Conservation (phyloP, 306 rosid species). For the Quercus gilva region DNA sequence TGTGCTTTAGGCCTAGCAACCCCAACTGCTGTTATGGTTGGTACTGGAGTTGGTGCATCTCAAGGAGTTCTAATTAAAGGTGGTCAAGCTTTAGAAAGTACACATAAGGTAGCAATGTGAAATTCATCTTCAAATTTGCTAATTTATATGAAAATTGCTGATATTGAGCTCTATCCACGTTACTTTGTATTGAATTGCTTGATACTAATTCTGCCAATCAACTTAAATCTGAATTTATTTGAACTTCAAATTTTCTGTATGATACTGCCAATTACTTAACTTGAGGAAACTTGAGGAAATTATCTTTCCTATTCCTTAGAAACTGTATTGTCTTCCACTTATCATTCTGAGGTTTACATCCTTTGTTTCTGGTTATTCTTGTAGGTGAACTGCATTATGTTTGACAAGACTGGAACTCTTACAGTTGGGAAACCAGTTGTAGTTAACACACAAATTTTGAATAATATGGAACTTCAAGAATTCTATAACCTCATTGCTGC, state of each 20-base stretch:
- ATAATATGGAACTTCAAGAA: slow-evolving; percentile 28
- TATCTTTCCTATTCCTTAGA: background rate
- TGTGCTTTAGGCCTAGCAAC: slow-evolving; percentile 93
- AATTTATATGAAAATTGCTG: too few relatives aligned
- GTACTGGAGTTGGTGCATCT: slow-evolving; percentile 90
- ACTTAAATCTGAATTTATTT: too few relatives aligned
- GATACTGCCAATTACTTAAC: background rate
- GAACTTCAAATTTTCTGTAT: too few relatives aligned
- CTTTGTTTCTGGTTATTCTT: background rate
- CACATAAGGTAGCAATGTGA: slow-evolving; percentile 58
- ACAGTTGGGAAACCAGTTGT: slow-evolving; percentile 73
- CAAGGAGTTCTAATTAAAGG: slow-evolving; percentile 91
- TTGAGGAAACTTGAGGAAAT: slow-evolving; percentile 46
- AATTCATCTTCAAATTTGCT: background rate
- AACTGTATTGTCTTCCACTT: background rate
- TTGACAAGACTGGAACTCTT: slow-evolving; percentile 84
- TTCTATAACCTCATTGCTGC: slow-evolving; percentile 67
- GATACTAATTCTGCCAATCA: too few relatives aligned
- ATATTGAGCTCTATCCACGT: too few relatives aligned
- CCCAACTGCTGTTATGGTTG: slow-evolving; percentile 94
- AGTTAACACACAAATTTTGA: slow-evolving; percentile 45
- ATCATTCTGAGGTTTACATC: background rate
- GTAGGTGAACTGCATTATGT: slow-evolving; percentile 76
- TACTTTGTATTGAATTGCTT: too few relatives aligned
- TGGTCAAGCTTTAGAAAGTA: slow-evolving; percentile 78